Conservation (phyloP, 2,329 filamentous ascomycete genomes). For the Drechslera avenae region DNA sequence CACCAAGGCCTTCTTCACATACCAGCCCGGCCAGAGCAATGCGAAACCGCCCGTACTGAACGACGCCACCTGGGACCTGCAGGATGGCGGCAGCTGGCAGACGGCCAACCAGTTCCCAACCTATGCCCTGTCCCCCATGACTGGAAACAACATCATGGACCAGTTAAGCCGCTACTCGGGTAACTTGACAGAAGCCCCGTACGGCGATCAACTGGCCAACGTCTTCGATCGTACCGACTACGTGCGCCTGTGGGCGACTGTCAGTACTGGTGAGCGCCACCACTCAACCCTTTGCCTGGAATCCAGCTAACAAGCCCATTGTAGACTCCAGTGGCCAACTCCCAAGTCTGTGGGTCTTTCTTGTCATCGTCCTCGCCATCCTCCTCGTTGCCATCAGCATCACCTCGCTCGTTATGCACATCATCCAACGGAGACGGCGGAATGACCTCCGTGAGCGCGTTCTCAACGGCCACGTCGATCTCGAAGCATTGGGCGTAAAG, state of each 20-base stretch:
- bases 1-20: conserved; percentile 65
- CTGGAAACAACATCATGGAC: conserved; percentile 71
- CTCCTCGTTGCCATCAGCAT: conserved; percentile 69
- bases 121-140: conserved; percentile 75
- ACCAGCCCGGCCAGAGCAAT: conserved; percentile 54
- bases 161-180: conserved; percentile 79
- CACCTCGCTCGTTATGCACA: conserved; percentile 76
- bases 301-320: conserved; percentile 3
- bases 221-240: conserved; percentile 51
- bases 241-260: conserved; percentile 57
- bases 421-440: conserved; percentile 74
- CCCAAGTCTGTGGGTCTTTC: conserved; percentile 81
- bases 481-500: conserved; percentile 85
- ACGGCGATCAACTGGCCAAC: conserved; percentile 47
- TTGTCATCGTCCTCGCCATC: conserved; percentile 71
- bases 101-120: conserved; percentile 74
- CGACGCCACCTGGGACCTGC: conserved; percentile 71
- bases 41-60: conserved; percentile 68
- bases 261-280: conserved; percentile 51
- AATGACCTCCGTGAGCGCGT: conserved; percentile 71
- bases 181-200: conserved; percentile 61
- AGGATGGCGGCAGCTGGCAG: conserved; percentile 74
- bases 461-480: conserved; percentile 76
- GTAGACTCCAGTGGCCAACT: conserved; percentile 61
- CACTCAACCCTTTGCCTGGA: background rate